Conservation (phyloP, 2,329 filamentous ascomycete genomes). For the Xylariaceae sp. region DNA sequence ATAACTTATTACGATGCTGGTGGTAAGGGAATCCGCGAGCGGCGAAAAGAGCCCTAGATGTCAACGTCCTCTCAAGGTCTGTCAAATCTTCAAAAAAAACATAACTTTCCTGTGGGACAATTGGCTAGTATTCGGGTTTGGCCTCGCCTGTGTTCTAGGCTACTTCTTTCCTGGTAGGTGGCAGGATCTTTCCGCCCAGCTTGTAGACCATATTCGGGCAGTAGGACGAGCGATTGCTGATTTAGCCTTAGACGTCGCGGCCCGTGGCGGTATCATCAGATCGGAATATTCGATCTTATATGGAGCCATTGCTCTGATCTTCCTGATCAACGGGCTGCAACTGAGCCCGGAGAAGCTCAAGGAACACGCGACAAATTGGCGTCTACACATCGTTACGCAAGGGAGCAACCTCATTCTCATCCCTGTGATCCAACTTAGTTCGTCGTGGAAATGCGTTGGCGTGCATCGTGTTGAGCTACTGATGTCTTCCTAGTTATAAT, state of each 20-base stretch:
- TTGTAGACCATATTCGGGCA: background rate
- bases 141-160: slow-evolving; percentile 34
- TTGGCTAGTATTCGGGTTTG: slow-evolving; percentile 37
- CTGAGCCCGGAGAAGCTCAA: slow-evolving; percentile 64
- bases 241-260: slow-evolving; percentile 46
- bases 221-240: slow-evolving; percentile 7
- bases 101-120: slow-evolving; percentile 32
- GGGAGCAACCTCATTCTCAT: slow-evolving; percentile 68
- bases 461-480: background rate
- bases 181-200: background rate
- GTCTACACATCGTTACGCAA: slow-evolving; percentile 69
- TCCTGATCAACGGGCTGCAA: slow-evolving; percentile 71
- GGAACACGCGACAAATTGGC: slow-evolving; percentile 66
- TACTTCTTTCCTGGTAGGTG: slow-evolving; percentile 49
- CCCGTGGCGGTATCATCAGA: slow-evolving; percentile 51
- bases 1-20: background rate
- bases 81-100: slow-evolving; percentile 17
- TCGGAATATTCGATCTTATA: slow-evolving; percentile 67
- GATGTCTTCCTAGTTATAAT: slow-evolving; percentile 44
- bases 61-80: slow-evolving; percentile 1
- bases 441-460: slow-evolving; percentile 14
- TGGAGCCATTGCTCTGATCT: slow-evolving; percentile 69
- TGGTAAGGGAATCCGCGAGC: slow-evolving; percentile 5
- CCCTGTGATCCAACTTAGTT: slow-evolving; percentile 63
- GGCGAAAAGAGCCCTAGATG: background rate